Evolutionary conservation across 1,139 yeast genomes (phyloP).

Genomic region (Lodderomyces orthopsilosis): DNA sequence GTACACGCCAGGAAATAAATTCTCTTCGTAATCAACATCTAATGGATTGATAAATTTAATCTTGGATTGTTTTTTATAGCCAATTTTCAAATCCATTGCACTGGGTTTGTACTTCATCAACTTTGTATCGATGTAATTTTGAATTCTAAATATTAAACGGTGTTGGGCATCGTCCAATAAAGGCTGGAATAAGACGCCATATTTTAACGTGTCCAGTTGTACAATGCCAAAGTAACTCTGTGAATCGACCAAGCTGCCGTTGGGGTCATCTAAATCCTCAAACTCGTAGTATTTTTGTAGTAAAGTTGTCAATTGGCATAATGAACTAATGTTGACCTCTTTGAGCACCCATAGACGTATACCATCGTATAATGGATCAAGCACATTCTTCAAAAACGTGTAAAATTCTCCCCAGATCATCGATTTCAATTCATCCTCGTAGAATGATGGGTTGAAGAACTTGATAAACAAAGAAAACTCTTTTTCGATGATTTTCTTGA

Average conservation of each 20-base stretch:
- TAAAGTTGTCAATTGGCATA: constrained; percentile 75
- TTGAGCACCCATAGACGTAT: constrained; percentile 64
- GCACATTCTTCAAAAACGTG: constrained; percentile 56
- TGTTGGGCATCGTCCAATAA: constrained; percentile 76
- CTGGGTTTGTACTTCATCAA: constrained; percentile 66
- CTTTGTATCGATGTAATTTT: constrained; percentile 65
- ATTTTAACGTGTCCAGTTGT: constrained; percentile 28
- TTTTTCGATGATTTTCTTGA: constrained; percentile 54
- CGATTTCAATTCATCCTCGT: constrained; percentile 13
- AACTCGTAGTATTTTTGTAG: constrained; percentile 67
- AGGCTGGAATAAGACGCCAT: constrained; percentile 65
- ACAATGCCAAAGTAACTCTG: constrained; percentile 7
- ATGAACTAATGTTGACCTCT: constrained; percentile 60
- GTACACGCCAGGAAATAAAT: constrained; percentile 54
- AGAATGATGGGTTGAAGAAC: constrained; percentile 38
- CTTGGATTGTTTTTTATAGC: constrained; percentile 36
- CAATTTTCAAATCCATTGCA: constrained; percentile 61
- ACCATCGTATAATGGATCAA: constrained; percentile 76
- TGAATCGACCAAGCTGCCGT: constrained; percentile 15
- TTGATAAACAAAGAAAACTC: constrained; percentile 59
- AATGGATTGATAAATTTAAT: constrained; percentile 17
- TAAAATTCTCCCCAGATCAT: constrained; percentile 35
- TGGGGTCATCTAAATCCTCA: constrained; percentile 26
- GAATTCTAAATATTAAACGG: constrained; percentile 75
- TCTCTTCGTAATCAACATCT: constrained; percentile 36